Base-by-base conservation (phyloP, 169 alveolate species). In the Eimeria necatrix region DNA sequence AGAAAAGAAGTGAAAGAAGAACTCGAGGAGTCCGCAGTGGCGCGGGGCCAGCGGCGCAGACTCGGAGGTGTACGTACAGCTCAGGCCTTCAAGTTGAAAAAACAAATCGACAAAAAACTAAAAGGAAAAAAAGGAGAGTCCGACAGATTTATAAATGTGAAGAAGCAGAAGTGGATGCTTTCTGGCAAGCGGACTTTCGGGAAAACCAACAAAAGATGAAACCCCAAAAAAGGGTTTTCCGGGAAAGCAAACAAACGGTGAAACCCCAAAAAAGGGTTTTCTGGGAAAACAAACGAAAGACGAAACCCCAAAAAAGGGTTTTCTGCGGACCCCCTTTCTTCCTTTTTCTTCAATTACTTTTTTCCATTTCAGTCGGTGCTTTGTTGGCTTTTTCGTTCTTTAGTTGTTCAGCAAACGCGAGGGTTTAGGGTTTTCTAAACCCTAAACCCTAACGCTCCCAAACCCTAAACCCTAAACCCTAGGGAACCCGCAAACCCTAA, bases 121-220 rank as follows among this genome's bases (percentile, higher is more conserved):
- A 32, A 74, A 51, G 96, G 96, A 73, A 97, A 95, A 73, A 97
- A 96, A 85, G 99, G 99, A 71, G 99, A 98, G 91, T 98, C 98
- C 70, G 99, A 98, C 95, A 96, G 99, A 87, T 96, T 98, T 64
- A 97, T 99, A 61, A 97, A 97, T 8, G 96, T 97, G 52, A 98
- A 97, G 93, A 97, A 95, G 97, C 99, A 99, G 48, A 98, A 98
- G 97, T 99, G 99, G 96, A 96, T 99, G 96, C 98, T 97, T 97
- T 96, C 99, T 52, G 99, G 99, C 26, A 99, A 99, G 53, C 46
- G 95, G 14, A 49, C 88, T 26, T 46, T 26, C 9, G 97, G 97
- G 20, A 95, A 95, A 61, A 89, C 97, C 0, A 91, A 92, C 94
- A 71, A 87, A 22, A 26, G 94, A 52, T 89, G 51, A 32, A 32